Percentiles rank a stretch among this genome's conserved stretches.
Conservation (phyloP, 2,329 filamentous ascomycete species). For the Pseudogymnoascus sp. region DNA sequence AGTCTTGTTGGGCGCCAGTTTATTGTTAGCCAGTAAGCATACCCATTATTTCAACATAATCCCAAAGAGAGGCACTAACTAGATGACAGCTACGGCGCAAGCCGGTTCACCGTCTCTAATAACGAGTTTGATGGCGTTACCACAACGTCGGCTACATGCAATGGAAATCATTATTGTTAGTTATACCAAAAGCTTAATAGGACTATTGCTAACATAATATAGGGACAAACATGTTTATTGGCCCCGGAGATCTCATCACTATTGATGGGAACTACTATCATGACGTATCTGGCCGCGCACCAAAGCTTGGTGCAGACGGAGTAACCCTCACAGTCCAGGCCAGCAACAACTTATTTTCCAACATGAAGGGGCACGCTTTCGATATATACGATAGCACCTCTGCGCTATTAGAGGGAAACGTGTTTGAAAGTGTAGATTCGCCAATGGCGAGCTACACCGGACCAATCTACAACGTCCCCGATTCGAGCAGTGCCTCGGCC, state of each 20-base stretch:
- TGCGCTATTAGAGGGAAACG: slow-evolving; percentile 38
- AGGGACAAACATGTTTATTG: slow-evolving; percentile 32
- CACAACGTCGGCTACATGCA: slow-evolving; percentile 35
- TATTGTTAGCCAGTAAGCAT: too few species aligned
- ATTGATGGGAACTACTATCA: slow-evolving; percentile 38
- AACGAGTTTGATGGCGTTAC: slow-evolving; percentile 38
- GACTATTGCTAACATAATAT: neutral
- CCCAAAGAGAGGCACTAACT: neutral
- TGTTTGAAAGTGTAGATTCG: slow-evolving; percentile 34
- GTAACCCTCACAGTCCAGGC: slow-evolving; percentile 32
- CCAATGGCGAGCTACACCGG: slow-evolving; percentile 18
- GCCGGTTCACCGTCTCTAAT: slow-evolving; percentile 39
- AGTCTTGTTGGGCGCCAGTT: neutral
- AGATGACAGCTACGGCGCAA: slow-evolving; percentile 24
- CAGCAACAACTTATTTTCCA: slow-evolving; percentile 36
- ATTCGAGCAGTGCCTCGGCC: slow-evolving; percentile 13
- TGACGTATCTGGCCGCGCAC: slow-evolving; percentile 36
- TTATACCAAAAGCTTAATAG: slow-evolving; percentile 29
- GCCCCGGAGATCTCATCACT: slow-evolving; percentile 34
- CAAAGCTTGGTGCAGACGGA: slow-evolving; percentile 33
- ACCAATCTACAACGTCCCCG: slow-evolving; percentile 15
- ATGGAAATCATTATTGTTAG: slow-evolving; percentile 40
- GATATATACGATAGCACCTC: slow-evolving; percentile 29
- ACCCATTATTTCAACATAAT: slow-evolving; percentile 5
- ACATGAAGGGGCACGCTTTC: slow-evolving; percentile 38